Conservation (phyloP, 305 asterid genomes). For the Solanum hybrid region DNA sequence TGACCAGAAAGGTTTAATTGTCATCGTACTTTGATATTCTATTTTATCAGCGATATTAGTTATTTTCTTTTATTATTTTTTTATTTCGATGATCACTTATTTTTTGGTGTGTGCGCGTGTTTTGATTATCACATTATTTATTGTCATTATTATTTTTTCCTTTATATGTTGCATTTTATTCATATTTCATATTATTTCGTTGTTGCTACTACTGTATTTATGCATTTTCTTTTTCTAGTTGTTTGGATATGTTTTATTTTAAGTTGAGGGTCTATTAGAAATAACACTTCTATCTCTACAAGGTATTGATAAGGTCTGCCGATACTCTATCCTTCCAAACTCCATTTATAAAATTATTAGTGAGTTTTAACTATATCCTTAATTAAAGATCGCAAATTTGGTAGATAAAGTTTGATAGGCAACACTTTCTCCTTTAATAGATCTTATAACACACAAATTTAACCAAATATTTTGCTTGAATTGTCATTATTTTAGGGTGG, state of each 20-base stretch:
- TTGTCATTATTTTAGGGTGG: background rate
- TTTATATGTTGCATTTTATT: background rate
- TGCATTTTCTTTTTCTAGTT: background rate
- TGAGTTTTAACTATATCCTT: background rate
- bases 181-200: background rate
- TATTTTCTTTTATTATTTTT: too few species aligned
- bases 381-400: background rate
- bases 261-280: background rate
- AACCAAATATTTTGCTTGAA: background rate
- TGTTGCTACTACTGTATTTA: too few species aligned
- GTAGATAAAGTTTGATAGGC: background rate
- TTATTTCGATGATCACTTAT: background rate
- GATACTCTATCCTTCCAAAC: background rate
- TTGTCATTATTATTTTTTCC: accelerated
- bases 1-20: background rate
- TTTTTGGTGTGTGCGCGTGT: too few species aligned
- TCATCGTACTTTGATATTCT: background rate
- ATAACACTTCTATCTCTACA: background rate
- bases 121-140: background rate
- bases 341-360: background rate
- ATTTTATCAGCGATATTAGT: too few species aligned
- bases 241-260: background rate
- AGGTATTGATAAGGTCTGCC: background rate
- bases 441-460: background rate
- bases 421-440: background rate